Conservation (phyloP, 2,329 filamentous ascomycete genomes). For the Dryadomyces quercivorus region DNA sequence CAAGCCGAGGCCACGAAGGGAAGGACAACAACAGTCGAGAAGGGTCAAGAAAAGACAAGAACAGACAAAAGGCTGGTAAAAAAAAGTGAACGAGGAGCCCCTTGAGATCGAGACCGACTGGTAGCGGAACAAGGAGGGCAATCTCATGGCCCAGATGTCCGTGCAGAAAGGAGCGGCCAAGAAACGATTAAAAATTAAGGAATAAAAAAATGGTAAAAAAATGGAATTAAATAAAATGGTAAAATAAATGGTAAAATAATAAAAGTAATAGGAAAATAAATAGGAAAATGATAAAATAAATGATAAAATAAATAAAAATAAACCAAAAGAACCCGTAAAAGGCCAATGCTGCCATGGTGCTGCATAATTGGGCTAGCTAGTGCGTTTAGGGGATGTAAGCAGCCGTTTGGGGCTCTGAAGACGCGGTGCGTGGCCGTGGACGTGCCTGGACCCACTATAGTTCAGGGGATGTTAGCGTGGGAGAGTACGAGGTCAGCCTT, state of each 20-base stretch:
- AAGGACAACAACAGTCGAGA: background rate
- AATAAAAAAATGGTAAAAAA: background rate
- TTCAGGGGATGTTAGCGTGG: background rate
- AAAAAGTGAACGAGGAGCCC: background rate
- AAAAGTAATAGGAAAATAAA: background rate
- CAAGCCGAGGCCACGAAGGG: no score
- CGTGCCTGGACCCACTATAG: background rate
- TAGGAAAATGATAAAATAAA: background rate
- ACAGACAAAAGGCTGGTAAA: background rate
- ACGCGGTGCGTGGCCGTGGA: background rate
- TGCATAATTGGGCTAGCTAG: background rate
- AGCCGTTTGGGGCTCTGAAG: slow-evolving; percentile 1
- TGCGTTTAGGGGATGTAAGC: slow-evolving; percentile 1
- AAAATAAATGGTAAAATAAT: background rate
- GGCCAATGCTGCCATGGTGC: background rate
- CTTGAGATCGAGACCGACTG: background rate
- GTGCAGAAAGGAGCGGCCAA: background rate
- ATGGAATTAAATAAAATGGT: background rate
- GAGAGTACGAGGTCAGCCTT: background rate
- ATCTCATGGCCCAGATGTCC: background rate
- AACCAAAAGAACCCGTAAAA: background rate
- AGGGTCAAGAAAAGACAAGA: background rate
- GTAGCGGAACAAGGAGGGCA: background rate
- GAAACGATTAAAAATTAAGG: background rate
- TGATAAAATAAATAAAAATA: background rate